Base-by-base conservation (phyloP, 345 rosid species). In the Eucalyptus erythrocorys region DNA sequence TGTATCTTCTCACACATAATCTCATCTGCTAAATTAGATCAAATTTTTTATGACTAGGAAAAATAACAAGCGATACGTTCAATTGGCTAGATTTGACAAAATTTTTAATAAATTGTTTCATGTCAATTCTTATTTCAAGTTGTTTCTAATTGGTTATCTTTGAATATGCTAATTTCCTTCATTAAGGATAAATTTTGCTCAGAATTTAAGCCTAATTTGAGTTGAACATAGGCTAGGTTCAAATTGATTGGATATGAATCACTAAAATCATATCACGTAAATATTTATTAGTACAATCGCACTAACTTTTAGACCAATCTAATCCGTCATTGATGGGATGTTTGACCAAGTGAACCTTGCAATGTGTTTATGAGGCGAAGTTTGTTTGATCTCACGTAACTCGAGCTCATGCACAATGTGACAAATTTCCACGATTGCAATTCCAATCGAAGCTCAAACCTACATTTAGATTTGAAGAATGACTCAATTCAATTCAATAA, bases 301-400 rank as follows among this genome's bases (percentile, higher is more conserved):
- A 1, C 8, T 8, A 7, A 55, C 1, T 22, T 55, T 55, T 55
- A 1, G 5, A 22, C 61, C 12, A 9, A 21, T 9, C 11, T 1
- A 3, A 9, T 26, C 2, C 11, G 5, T 4, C 12, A 2, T 21
- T 22, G 59, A 22, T 21, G 4, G 59, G 27, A 22, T 55, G 4
- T 5, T 55, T 55, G 61, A 22, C 27, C 1, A 8, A 8, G 61
- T 2, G 61, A 55, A 9, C 9, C 61, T 3, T 22, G 61, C 27
- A 9, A 55, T 55, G 12, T 21, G 10, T 27, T 21, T 55, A 55
- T 5, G 26, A 55, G 61, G 27, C 4, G 61, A 22, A 22, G 61
- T 53, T 53, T 21, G 59, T 55, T 55, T 22, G 27, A 9, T 9
- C 27, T 22, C 61, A 0, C 61, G 10, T 55, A 21, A 22, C 61